Evolutionary conservation across 805 yeast genomes (phyloP), one percentile per base, ranked within the genome.

Genomic region (Candida ponderosae): DNA sequence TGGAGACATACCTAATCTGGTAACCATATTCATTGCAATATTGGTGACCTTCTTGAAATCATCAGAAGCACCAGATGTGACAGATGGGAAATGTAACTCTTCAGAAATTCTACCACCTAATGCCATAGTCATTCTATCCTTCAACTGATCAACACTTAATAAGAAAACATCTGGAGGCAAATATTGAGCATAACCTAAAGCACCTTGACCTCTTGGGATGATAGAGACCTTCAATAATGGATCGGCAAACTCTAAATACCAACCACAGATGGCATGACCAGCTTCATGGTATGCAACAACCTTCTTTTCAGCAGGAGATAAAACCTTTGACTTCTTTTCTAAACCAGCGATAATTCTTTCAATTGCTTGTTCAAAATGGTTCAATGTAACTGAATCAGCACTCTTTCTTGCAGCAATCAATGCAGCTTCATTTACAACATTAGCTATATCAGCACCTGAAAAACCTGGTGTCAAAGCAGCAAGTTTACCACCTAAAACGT

Each of bases 281-380:
- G 97, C 97, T 63, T 88, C 97, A 60, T 88, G 97, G 56, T 84
- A 88, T 0, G 96, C 96, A 35, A 88, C 96, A 24, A 84, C 75
- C 46, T 68, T 76, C 66, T 86, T 84, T 59, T 89, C 95, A 27
- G 81, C 85, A 9, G 81, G 79, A 6, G 85, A 77, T 36, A 88
- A 66, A 8, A 89, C 78, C 56, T 80, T 76, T 1, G 93, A 76
- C 55, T 85, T 85, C 61, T 82, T 81, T 57, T 88, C 96, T 33
- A 89, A 65, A n/a, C 97, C 97, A 10, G 94, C 96, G 63, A 88
- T 79, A 34, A 88, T 96, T 54, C 96, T 76, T 62, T 89, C 97
- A 56, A 88, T 85, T 18, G 96, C 96, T 57, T 76, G 81, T 59
- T 88, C 97, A 53, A 88, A 89, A 63, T 88, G 95, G 37, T 66